phyloP scores from a whole-genome alignment of 2,329 filamentous ascomycete species.

The Parastagonospora nodorum region DNA sequence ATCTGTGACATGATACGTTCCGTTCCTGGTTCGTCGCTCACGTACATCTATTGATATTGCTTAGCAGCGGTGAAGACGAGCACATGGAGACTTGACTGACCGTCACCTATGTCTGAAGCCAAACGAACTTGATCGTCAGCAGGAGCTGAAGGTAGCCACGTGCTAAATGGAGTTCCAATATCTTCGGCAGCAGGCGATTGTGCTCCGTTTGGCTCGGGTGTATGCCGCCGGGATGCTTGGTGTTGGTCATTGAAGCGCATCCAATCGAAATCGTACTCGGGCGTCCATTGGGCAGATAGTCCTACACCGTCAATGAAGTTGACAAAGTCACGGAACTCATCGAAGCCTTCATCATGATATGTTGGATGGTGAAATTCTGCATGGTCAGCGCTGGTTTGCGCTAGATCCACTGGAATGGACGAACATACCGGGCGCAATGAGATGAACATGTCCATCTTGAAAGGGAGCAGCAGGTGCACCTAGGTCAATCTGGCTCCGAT shows the following conservation, averaged over 20 bases:
- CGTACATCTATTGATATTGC: conserved; percentile 12
- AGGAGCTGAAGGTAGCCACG: conserved; percentile 36
- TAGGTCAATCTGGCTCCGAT: conserved; percentile 15
- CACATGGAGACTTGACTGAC: conserved; percentile 6
- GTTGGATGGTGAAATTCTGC: conserved; percentile 10
- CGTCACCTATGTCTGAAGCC: conserved; percentile 21
- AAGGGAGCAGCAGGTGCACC: conserved; percentile 12
- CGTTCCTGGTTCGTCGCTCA: conserved; percentile 20
- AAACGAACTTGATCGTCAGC: conserved; percentile 34
- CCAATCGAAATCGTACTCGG: conserved; percentile 38
- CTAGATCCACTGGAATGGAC: not conserved
- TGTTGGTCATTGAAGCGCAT: conserved; percentile 24
- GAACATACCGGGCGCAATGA: conserved; percentile 18
- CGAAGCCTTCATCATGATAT: conserved; percentile 31
- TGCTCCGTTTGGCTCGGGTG: conserved; percentile 18
- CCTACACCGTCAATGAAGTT: conserved; percentile 43
- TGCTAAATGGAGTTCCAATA: conserved; percentile 38
- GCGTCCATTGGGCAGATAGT: conserved; percentile 37
- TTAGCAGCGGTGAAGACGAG: not conserved
- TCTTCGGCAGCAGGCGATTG: conserved; percentile 30
- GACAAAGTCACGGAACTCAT: conserved; percentile 39
- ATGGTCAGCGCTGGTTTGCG: not conserved
- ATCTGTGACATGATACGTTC: conserved; percentile 33
- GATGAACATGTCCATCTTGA: conserved; percentile 16
- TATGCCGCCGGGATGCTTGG: conserved; percentile 21